phyloP scores from a whole-genome alignment of 352 stramenopile species.

The Globisporangium megalacanthum region DNA sequence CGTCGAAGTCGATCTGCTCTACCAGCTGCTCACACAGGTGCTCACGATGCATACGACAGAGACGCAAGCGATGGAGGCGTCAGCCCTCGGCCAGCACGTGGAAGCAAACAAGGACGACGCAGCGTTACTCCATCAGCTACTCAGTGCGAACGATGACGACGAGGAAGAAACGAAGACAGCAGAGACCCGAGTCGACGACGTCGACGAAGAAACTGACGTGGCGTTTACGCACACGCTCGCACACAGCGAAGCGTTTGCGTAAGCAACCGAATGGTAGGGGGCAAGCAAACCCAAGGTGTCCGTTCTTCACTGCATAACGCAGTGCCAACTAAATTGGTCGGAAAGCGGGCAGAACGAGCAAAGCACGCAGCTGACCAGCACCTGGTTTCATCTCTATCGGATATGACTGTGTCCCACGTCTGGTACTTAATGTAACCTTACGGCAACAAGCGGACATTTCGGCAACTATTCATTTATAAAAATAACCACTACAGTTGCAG shows the following conservation, averaged over 20 bases:
- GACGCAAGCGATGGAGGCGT: too few species aligned
- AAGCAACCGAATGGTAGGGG: background rate
- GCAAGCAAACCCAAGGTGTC: background rate
- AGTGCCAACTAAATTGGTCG: too few species aligned
- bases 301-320: background rate
- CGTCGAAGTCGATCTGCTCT: conserved; percentile 69
- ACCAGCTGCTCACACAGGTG: conserved; percentile 64
- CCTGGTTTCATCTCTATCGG: too few species aligned
- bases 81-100: conserved; percentile 16
- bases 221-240: conserved; percentile 10
- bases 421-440: too few species aligned
- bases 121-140: conserved; percentile 41
- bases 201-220: conserved; percentile 10
- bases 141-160: conserved; percentile 34
- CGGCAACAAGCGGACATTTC: too few species aligned
- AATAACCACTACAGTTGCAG: too few species aligned
- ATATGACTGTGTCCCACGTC: too few species aligned
- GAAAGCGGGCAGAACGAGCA: too few species aligned
- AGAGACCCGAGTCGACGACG: conserved; percentile 10
- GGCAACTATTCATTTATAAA: too few species aligned
- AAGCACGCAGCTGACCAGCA: too few species aligned
- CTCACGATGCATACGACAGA: conserved; percentile 45
- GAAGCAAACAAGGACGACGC: conserved; percentile 27
- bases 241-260: conserved; percentile 15
- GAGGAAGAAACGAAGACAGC: conserved; percentile 63